A percentile compares a stretch with the other conserved stretches of the same genome.
These are phyloP conservation scores for Nemania sp. DNA, from an alignment of 2,329 filamentous ascomycete genomes.

Conservation along the genomic window DNA sequence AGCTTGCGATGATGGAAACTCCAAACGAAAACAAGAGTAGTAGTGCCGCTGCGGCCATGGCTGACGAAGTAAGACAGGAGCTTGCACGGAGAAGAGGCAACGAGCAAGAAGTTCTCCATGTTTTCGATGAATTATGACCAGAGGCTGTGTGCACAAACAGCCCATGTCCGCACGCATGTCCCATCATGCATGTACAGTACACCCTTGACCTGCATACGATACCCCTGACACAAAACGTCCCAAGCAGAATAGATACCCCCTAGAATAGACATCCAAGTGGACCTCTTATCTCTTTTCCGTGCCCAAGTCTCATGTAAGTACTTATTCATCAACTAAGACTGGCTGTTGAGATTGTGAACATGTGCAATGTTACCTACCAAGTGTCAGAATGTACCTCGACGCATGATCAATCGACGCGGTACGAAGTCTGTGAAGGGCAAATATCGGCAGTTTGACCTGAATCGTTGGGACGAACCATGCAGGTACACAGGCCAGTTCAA, in stretches of 20 bases:
- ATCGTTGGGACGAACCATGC: background rate
- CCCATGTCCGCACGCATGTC: background rate
- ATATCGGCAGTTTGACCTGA: constrained; percentile 4
- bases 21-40: constrained; percentile 31
- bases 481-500: no score
- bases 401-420: no score
- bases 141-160: background rate
- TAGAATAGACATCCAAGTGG: background rate
- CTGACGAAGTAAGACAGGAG: constrained; percentile 38
- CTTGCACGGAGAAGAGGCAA: constrained; percentile 33
- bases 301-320: background rate
- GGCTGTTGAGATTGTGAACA: background rate
- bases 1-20: constrained; percentile 15
- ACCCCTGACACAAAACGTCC: no score
- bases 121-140: constrained; percentile 42
- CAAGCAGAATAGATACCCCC: constrained; percentile 13
- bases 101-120: constrained; percentile 38
- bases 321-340: background rate
- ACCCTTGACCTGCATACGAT: background rate
- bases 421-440: no score
- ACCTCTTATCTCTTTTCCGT: no score
- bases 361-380: background rate
- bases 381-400: background rate
- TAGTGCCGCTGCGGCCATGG: constrained; percentile 29
- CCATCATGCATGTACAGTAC: background rate